These are phyloP conservation scores for Alternaria infectoria DNA, from an alignment of 2,329 filamentous ascomycete genomes.

Conservation along the genomic window DNA sequence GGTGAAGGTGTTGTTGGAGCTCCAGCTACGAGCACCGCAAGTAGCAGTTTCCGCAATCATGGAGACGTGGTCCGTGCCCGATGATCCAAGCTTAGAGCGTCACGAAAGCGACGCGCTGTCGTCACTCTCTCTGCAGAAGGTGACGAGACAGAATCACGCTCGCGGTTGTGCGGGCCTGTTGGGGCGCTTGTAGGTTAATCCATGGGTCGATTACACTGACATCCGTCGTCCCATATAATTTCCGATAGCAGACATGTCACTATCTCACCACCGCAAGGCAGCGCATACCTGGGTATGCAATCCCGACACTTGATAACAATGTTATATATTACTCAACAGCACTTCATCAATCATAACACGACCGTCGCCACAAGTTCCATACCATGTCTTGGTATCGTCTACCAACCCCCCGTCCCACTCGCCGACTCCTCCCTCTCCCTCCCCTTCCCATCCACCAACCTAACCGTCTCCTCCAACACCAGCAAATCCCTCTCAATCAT, in stretches of 20 bases:
- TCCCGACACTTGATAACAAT: not conserved
- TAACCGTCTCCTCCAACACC: constrained; percentile 50
- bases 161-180: not conserved
- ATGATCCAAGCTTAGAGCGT: constrained; percentile 13
- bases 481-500: constrained; percentile 64
- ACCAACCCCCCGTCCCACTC: constrained; percentile 38
- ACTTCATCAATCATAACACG: too few species aligned
- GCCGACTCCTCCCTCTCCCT: constrained; percentile 29
- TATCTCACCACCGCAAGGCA: not conserved
- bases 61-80: constrained; percentile 13
- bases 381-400: not conserved
- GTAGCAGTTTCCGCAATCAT: constrained; percentile 28
- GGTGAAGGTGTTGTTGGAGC: constrained; percentile 26
- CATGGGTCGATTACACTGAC: not conserved
- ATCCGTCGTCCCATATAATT: not conserved
- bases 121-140: not conserved
- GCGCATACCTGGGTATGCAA: not conserved
- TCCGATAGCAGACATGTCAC: not conserved
- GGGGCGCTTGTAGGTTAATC: rapidly evolving
- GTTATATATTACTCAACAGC: not conserved
- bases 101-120: constrained; percentile 21
- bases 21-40: constrained; percentile 16
- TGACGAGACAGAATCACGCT: not conserved
- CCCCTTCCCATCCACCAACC: constrained; percentile 41
- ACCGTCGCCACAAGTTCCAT: too few species aligned